Evolutionary conservation across 1,284 basidiomycete species (phyloP), one percentile per base, ranked within the genome.

Genomic region (Earliella scabrosa): DNA sequence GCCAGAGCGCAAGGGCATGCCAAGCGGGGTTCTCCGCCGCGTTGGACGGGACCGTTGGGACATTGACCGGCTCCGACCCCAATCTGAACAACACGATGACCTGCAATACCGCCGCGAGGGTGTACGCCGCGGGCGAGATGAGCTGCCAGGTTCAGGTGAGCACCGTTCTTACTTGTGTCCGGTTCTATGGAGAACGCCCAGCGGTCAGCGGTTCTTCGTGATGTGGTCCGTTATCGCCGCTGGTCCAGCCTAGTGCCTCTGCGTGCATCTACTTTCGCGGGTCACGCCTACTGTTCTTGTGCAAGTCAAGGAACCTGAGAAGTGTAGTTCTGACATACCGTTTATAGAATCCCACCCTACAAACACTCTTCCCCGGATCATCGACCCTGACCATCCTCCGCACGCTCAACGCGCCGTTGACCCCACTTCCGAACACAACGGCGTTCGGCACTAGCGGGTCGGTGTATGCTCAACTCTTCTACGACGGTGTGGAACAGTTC

Each of bases 401-500:
- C 24, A 90, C 85, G 1, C 74, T 93, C 35, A 82, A 92, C 59
- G 75, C 86, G 4, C 75, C 81, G 0, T 77, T 86, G n/a, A 85
- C 86, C 1, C 92, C 88, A 0, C 70, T 88, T 26, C 82, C 82
- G 2, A 87, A 88, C 58, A 66, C 79, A 13, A 88, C 88, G 2
- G 77, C 82, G 2, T 85, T 87, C 58, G 88, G 87, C 11, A 59
- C 73, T 6, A 75, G 79, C 26, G 81, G 83, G 6, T 78, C 82
- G 4, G 75, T 82, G 9, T 88, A 81, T 61, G 90, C 90, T 0
- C 91, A 95, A 66, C 75, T 96, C 1, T 89, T 92, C 74, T 95
- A 95, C 72, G 78, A 82, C n/a, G 90, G 90, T 5, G 83, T 88
- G 20, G 92, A 94, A 68, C 90, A 92, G 66, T 96, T 96, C 74